Evolutionary conservation across 495 filamentous ascomycete genomes (phyloP), one percentile per base, ranked within the genome.

Genomic region (Jackrogersella multiformis): DNA sequence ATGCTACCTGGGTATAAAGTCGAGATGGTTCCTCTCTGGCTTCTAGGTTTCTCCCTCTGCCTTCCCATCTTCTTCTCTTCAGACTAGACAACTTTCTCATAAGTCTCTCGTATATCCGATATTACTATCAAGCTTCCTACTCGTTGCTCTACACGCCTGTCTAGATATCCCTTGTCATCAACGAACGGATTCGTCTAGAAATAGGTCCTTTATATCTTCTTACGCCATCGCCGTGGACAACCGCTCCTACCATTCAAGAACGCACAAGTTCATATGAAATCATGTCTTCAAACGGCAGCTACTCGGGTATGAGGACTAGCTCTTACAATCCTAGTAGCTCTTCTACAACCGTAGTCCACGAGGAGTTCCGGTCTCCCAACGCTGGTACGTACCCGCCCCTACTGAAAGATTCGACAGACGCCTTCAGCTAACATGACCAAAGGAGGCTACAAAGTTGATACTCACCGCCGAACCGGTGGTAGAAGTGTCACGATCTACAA

Each of bases 371-470:
- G 28, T 61, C 56, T 20, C 0, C 61, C 20, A 57, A 39, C 5
- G 24, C 56, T 24, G 56, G 67, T 70, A 61, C 7, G 67, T 34
- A 41, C 7, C 34, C 41, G 21, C 34, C 7, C 13, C 5, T 30
- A 30, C 44, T 18, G 13, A 39, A 13, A 46, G 5, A 28, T 21
- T 41, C 8, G 1, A 16, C 21, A 4, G 24, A 26, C 10, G 8
- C 12, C 44, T 1, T 12, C 26, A 39, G 16, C 67, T 70, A 57
- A 70, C n/a, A 39, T 53, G 8, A 44, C 32, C 12, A 57, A 39
- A 70, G 67, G 18, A 1, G 24, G 48, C 18, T 70, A 46, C 52
- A 60, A 48, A 24, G 56, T 61, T 16, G 51, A 65, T 10, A 8
- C 18, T 7, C 0, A 7, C 21, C 44, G 12, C 20, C 61, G 67